Evolutionary conservation across 257 asterid genomes (phyloP).

Genomic region (Verbena officinalis): DNA sequence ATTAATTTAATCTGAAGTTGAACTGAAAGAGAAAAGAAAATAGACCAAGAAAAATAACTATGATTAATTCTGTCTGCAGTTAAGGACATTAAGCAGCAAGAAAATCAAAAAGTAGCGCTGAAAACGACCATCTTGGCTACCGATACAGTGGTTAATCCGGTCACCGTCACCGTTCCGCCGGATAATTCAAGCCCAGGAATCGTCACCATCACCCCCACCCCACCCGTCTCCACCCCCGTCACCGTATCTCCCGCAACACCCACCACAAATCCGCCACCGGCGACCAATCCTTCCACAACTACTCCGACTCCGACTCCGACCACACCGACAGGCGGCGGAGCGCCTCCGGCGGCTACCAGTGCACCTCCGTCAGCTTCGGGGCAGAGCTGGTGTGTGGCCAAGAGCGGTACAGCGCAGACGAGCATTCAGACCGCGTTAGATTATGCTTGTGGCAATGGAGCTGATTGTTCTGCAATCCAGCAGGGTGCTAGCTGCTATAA

Average conservation of each 20-base stretch:
- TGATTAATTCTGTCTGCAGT: slow-evolving; percentile 5
- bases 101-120: no score
- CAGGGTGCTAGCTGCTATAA: slow-evolving; percentile 68
- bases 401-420: slow-evolving; percentile 53
- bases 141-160: slow-evolving; percentile 46
- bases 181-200: slow-evolving; percentile 33
- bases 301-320: slow-evolving; percentile 31
- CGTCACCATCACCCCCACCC: slow-evolving; percentile 40
- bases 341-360: slow-evolving; percentile 47
- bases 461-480: slow-evolving; percentile 76
- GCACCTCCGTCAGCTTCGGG: slow-evolving; percentile 43
- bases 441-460: slow-evolving; percentile 86
- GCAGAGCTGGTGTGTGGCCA: slow-evolving; percentile 86
- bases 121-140: slow-evolving; percentile 32
- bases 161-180: slow-evolving; percentile 31
- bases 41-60: slow-evolving; percentile 18
- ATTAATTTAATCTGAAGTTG: background rate
- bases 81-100: slow-evolving; percentile 25
- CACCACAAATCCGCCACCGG: slow-evolving; percentile 44
- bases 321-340: slow-evolving; percentile 31
- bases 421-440: slow-evolving; percentile 72
- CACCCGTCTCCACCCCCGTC: slow-evolving; percentile 32
- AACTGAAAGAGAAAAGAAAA: background rate
- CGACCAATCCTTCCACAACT: slow-evolving; percentile 27
- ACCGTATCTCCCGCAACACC: slow-evolving; percentile 41